A percentile compares a stretch with the other conserved stretches of the same genome.
Conservation (phyloP, 2,329 filamentous ascomycete genomes). For the Xylaria sp. region DNA sequence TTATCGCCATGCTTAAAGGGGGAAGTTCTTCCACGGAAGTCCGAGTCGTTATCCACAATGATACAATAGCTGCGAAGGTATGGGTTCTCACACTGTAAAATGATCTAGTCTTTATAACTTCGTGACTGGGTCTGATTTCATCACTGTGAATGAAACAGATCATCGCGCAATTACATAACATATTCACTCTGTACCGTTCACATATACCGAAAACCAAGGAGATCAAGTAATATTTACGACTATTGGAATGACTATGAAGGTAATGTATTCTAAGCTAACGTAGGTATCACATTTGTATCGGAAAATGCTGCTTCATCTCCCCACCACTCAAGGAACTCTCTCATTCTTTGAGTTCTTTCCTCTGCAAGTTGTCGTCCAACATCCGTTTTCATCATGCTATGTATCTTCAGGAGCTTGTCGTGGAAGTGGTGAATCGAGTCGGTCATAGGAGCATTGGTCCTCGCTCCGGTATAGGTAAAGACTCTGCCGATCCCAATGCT, state of each 20-base stretch:
- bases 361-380: constrained; percentile 63
- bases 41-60: too few relatives aligned
- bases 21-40: too few relatives aligned
- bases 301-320: constrained; percentile 57
- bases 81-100: too few relatives aligned
- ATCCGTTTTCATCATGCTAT: constrained; percentile 71
- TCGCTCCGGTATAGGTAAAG: constrained; percentile 80
- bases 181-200: background rate
- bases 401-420: constrained; percentile 76
- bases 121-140: too few relatives aligned
- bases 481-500: constrained; percentile 83
- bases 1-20: too few relatives aligned
- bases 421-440: constrained; percentile 79
- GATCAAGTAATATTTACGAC: background rate
- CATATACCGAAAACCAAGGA: background rate
- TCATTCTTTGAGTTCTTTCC: constrained; percentile 64
- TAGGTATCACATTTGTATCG: constrained; percentile 5
- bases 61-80: too few relatives aligned
- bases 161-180: too few relatives aligned
- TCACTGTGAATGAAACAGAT: too few relatives aligned
- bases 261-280: constrained; percentile 41
- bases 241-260: background rate
- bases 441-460: constrained; percentile 63
- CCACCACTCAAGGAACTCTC: constrained; percentile 68
- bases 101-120: too few relatives aligned